These are phyloP conservation scores for Podospora anserina DNA, from an alignment of 495 filamentous ascomycete genomes.

Conservation along the genomic window DNA sequence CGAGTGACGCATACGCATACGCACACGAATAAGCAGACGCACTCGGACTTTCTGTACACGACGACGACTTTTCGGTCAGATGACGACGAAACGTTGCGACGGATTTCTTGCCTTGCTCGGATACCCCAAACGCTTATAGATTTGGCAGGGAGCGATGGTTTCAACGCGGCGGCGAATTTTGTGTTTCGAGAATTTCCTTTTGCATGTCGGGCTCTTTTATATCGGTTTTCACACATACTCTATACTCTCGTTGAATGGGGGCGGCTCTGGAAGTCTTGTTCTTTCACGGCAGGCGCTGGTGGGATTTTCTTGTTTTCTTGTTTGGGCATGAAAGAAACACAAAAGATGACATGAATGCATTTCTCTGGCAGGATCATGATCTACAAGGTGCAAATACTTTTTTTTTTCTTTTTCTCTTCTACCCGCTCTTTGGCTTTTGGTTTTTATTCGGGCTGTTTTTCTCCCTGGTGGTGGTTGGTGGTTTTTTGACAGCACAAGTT, in stretches of 20 bases:
- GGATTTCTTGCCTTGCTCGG: conserved; percentile 16
- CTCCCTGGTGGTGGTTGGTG: neutral
- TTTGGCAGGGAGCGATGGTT: conserved; percentile 4
- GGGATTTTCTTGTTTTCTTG: conserved; percentile 7
- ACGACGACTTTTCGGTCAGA: conserved; percentile 6
- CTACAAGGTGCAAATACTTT: neutral
- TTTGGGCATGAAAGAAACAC: conserved; percentile 1
- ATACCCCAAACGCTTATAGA: conserved; percentile 10
- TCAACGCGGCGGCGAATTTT: conserved; percentile 8
- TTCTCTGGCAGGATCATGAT: neutral
- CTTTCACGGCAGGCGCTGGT: conserved; percentile 16
- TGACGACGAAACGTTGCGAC: conserved; percentile 12
- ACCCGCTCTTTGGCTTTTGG: neutral
- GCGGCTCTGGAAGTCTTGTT: conserved; percentile 3
- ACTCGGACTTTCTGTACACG: neutral
- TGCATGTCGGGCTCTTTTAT: conserved; percentile 8
- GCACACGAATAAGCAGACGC: neutral
- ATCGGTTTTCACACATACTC: neutral
- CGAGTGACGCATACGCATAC: neutral
- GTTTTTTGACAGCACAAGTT: neutral
- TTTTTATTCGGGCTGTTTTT: neutral
- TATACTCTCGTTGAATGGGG: neutral
- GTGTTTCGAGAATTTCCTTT: conserved; percentile 3
- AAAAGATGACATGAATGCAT: neutral
- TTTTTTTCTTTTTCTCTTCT: neutral